phyloP scores from a whole-genome alignment of 352 stramenopile species.

The Aphanomyces euteiches region DNA sequence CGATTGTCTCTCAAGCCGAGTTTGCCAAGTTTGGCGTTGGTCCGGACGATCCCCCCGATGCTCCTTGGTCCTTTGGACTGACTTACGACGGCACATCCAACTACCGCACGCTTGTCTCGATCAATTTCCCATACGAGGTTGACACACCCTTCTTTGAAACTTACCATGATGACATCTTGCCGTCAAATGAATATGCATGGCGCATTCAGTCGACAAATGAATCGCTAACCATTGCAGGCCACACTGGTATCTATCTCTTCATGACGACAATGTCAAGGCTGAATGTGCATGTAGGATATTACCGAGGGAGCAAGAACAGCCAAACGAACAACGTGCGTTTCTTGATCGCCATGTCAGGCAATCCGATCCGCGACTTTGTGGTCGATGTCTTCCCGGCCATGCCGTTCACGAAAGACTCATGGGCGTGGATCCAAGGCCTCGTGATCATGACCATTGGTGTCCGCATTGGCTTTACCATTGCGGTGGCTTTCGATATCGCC shows the following conservation, averaged over 20 bases:
- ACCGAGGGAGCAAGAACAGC: slow-evolving; percentile 1
- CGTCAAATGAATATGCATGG: neutral
- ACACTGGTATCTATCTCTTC: neutral
- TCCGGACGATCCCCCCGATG: neutral
- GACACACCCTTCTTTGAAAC: slow-evolving; percentile 3
- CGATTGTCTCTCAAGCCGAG: slow-evolving; percentile 5
- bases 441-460: slow-evolving; percentile 9
- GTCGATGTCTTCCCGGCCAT: slow-evolving; percentile 6
- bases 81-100: neutral
- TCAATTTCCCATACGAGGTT: slow-evolving; percentile 9
- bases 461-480: slow-evolving; percentile 12
- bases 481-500: neutral
- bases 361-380: slow-evolving; percentile 16
- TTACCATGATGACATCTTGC: neutral
- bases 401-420: slow-evolving; percentile 13
- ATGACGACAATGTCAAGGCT: too few species aligned
- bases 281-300: slow-evolving; percentile 16
- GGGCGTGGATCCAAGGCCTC: slow-evolving; percentile 17
- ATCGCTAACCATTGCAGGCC: neutral
- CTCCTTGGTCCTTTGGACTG: neutral
- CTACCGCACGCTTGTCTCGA: slow-evolving; percentile 7
- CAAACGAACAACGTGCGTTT: slow-evolving; percentile 11
- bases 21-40: neutral
- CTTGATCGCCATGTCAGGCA: slow-evolving; percentile 11
- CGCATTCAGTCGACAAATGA: neutral